A percentile compares a stretch with the other conserved stretches of the same genome.
phyloP scores from a whole-genome alignment of 805 yeast genomes.

The Saccharomycopsis sp. region DNA sequence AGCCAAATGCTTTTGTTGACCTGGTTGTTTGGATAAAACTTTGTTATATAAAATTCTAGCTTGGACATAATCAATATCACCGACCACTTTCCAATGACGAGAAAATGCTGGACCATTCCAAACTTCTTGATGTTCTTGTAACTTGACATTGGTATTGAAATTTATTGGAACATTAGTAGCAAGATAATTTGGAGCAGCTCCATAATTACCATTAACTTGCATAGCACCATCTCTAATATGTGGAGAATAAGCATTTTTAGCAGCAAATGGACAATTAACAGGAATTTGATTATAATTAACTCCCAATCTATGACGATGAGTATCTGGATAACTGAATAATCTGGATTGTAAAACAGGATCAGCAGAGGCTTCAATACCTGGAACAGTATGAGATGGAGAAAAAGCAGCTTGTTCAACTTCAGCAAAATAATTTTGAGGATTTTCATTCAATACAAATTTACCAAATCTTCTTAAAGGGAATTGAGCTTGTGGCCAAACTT shows the following conservation, averaged over 20 bases:
- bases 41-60: slow-evolving; percentile 63
- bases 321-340: slow-evolving; percentile 74
- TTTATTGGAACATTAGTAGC: slow-evolving; percentile 41
- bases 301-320: slow-evolving; percentile 72
- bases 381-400: slow-evolving; percentile 77
- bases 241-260: slow-evolving; percentile 45
- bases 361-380: slow-evolving; percentile 72
- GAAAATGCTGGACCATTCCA: slow-evolving; percentile 79
- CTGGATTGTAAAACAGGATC: slow-evolving; percentile 81
- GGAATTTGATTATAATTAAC: slow-evolving; percentile 76
- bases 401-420: slow-evolving; percentile 82
- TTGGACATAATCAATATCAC: slow-evolving; percentile 67
- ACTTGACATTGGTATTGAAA: slow-evolving; percentile 30
- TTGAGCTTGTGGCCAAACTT: slow-evolving; percentile 83
- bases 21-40: slow-evolving; percentile 64
- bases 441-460: slow-evolving; percentile 65
- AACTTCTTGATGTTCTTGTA: slow-evolving; percentile 60
- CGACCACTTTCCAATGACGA: slow-evolving; percentile 72
- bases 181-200: slow-evolving; percentile 66
- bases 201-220: slow-evolving; percentile 62
- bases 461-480: slow-evolving; percentile 86
- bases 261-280: slow-evolving; percentile 72
- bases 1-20: slow-evolving; percentile 76
- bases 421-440: slow-evolving; percentile 80
- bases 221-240: slow-evolving; percentile 77